phyloP scores from a whole-genome alignment of 441 rosid species.

The Erysimum cheiri region DNA sequence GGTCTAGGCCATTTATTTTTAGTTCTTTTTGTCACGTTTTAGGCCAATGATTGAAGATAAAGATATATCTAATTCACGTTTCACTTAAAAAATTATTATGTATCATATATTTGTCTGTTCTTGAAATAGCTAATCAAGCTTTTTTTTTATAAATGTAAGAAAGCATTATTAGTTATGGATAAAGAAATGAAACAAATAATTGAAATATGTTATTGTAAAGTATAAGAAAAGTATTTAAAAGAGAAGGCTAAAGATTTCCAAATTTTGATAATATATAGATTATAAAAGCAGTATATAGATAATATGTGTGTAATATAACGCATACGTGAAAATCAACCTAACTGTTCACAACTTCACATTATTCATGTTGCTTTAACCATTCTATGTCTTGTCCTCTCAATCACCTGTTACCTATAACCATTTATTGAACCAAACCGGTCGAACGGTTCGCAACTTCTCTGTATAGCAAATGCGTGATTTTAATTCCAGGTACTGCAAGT shows the following conservation, averaged over 20 bases:
- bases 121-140: not conserved
- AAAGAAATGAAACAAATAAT: not conserved
- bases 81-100: not conserved
- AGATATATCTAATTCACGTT: not conserved
- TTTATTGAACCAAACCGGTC: constrained; percentile 34
- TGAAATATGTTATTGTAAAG: not conserved
- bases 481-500: constrained; percentile 4
- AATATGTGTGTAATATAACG: not conserved
- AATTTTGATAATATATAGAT: not conserved
- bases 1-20: not conserved
- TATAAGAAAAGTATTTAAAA: not conserved
- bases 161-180: not conserved
- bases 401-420: constrained; percentile 24
- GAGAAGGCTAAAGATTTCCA: not conserved
- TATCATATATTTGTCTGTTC: not conserved
- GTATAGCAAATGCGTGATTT: not conserved
- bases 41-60: not conserved
- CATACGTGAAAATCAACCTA: constrained; percentile 36
- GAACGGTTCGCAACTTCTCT: constrained; percentile 12
- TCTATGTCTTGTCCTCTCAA: constrained; percentile 27
- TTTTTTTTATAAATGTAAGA: not conserved
- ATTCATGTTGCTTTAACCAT: constrained; percentile 31
- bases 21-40: not conserved
- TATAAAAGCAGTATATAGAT: not conserved
- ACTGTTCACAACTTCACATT: constrained; percentile 42